Conservation (phyloP, 371 early-diverging fungal genomes). For the Smittium mucronatum region DNA sequence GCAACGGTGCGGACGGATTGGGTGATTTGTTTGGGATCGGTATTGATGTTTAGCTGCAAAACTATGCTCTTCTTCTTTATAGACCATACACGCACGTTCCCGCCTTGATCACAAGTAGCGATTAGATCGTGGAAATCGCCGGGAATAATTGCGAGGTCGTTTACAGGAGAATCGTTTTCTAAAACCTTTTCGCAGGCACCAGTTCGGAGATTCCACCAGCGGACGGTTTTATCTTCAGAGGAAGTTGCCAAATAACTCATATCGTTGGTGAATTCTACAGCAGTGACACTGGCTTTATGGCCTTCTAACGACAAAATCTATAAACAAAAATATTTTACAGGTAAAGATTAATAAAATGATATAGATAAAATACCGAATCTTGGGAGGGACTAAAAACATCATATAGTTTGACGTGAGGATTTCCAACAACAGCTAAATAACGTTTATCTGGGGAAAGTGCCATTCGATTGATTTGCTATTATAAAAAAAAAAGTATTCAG, state of each 20-base stretch:
- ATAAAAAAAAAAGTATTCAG: too few relatives aligned
- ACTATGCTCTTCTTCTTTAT: constrained; percentile 58
- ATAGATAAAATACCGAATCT: constrained; percentile 22
- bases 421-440: too few relatives aligned
- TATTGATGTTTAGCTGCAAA: constrained; percentile 19
- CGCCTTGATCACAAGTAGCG: constrained; percentile 88
- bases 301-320: constrained; percentile 26
- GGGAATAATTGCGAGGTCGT: constrained; percentile 90
- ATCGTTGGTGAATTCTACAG: constrained; percentile 83
- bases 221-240: constrained; percentile 85
- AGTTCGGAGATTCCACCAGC: constrained; percentile 39
- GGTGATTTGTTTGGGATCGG: constrained; percentile 57
- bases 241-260: constrained; percentile 88
- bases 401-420: constrained; percentile 29
- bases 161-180: constrained; percentile 77
- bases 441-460: too few relatives aligned
- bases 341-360: too few relatives aligned
- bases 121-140: constrained; percentile 73
- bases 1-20: constrained; percentile 79
- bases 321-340: constrained; percentile 3
- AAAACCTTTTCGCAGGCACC: constrained; percentile 36
- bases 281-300: constrained; percentile 65
- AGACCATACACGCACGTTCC: constrained; percentile 86
- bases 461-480: too few relatives aligned
- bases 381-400: constrained; percentile 25